These are phyloP conservation scores for Helianthus annuus DNA, from an alignment of 129 eudicot genomes.

Conservation along the genomic window HanXRQr2.0-SUNRISE NC_035449.2:188830809-188831308, in stretches of 20 bases:
- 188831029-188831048: conserved; percentile 87
- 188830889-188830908: conserved; percentile 9
- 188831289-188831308: conserved; percentile 13
- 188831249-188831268: conserved; percentile 52
- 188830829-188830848: conserved; percentile 17
- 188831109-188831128: conserved; percentile 36
- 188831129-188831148: conserved; percentile 28
- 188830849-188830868: conserved; percentile 5
- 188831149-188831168: conserved; percentile 45
- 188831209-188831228: conserved; percentile 40
- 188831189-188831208: conserved; percentile 56
- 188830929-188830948: conserved; percentile 16
- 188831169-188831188: conserved; percentile 55
- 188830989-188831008: conserved; percentile 31
- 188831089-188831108: conserved; percentile 44
- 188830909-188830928: conserved; percentile 9
- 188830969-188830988: conserved; percentile 8
- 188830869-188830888: neutral
- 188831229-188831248: conserved; percentile 42
- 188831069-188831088: conserved; percentile 45
- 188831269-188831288: conserved; percentile 45
- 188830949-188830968: conserved; percentile 16
- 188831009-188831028: conserved; percentile 96
- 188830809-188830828: conserved; percentile 19
- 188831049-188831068: conserved; percentile 50